Evolutionary conservation across 2,329 filamentous ascomycete genomes (phyloP).

Genomic region (Fusarium sp.): DNA sequence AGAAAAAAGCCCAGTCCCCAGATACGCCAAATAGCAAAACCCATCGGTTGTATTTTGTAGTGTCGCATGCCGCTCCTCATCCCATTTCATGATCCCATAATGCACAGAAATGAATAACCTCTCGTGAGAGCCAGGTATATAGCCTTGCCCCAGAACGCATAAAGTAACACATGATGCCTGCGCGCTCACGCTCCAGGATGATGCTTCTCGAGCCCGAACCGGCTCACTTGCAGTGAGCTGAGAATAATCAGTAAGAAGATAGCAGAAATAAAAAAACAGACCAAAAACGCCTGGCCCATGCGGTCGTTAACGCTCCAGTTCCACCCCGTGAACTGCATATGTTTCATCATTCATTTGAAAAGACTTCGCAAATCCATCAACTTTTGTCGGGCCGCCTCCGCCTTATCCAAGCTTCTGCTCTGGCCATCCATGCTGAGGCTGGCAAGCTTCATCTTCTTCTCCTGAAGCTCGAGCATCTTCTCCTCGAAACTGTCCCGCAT

Average conservation of each 20-base stretch:
- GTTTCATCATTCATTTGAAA: conserved; percentile 58
- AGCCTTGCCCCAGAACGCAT: conserved; percentile 23
- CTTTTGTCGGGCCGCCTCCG: conserved; percentile 68
- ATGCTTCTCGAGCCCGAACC: conserved; percentile 35
- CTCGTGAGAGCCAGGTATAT: conserved; percentile 49
- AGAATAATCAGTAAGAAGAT: conserved; percentile 46
- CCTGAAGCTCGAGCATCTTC: conserved; percentile 88
- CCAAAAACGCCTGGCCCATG: conserved; percentile 41
- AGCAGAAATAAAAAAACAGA: conserved; percentile 38
- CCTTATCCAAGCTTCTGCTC: conserved; percentile 63
- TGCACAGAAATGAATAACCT: conserved; percentile 32
- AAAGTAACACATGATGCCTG: conserved; percentile 33
- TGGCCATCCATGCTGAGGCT: conserved; percentile 82
- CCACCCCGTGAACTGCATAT: conserved; percentile 20
- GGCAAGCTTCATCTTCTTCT: conserved; percentile 92
- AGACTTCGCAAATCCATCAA: conserved; percentile 68
- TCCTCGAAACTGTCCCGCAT: conserved; percentile 94
- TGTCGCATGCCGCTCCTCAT: conserved; percentile 33
- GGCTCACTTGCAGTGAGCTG: conserved; percentile 37
- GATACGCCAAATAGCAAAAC: conserved; percentile 25
- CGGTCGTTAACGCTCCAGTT: conserved; percentile 27
- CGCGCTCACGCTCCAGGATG: conserved; percentile 23
- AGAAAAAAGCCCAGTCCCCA: conserved; percentile 14
- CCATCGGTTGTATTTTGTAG: conserved; percentile 38
- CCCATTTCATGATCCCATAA: conserved; percentile 28